phyloP scores from a whole-genome alignment of 2,329 filamentous ascomycete genomes.

The Chalara sp. region DNA sequence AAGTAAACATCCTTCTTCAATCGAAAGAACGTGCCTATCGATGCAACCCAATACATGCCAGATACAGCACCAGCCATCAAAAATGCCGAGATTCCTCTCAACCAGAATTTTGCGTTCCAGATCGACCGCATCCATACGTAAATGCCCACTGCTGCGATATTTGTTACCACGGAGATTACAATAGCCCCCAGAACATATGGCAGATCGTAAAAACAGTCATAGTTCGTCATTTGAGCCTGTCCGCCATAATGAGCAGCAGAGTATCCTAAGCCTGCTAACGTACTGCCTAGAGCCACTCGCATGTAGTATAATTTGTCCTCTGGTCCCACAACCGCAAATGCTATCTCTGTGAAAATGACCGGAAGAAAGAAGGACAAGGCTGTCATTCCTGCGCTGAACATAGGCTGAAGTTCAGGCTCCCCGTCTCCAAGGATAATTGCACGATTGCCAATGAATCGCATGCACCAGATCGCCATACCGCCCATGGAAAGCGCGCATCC shows the following conservation, averaged over 20 bases:
- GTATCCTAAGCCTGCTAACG: slow-evolving; percentile 66
- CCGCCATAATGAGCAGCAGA: slow-evolving; percentile 85
- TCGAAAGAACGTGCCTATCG: background rate
- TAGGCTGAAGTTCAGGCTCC: slow-evolving; percentile 57
- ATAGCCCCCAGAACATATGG: slow-evolving; percentile 55
- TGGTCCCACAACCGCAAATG: slow-evolving; percentile 63
- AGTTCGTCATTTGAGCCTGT: slow-evolving; percentile 78
- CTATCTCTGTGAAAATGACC: slow-evolving; percentile 64
- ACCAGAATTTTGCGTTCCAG: slow-evolving; percentile 78
- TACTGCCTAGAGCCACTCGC: slow-evolving; percentile 53
- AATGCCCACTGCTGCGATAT: slow-evolving; percentile 54
- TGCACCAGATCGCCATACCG: slow-evolving; percentile 67
- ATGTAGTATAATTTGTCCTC: slow-evolving; percentile 50
- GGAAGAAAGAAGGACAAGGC: slow-evolving; percentile 75
- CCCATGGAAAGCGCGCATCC: slow-evolving; percentile 66
- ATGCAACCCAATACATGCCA: background rate
- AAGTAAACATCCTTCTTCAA: background rate
- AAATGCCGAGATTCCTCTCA: slow-evolving; percentile 43
- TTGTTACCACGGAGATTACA: slow-evolving; percentile 66
- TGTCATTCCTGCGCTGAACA: slow-evolving; percentile 67
- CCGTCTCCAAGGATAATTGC: slow-evolving; percentile 67
- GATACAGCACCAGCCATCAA: background rate
- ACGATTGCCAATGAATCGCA: slow-evolving; percentile 79
- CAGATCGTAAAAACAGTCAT: slow-evolving; percentile 56
- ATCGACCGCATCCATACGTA: slow-evolving; percentile 42